Base-by-base conservation (phyloP, 1,139 yeast species). In the Sugiyamaella neomexicana region DNA sequence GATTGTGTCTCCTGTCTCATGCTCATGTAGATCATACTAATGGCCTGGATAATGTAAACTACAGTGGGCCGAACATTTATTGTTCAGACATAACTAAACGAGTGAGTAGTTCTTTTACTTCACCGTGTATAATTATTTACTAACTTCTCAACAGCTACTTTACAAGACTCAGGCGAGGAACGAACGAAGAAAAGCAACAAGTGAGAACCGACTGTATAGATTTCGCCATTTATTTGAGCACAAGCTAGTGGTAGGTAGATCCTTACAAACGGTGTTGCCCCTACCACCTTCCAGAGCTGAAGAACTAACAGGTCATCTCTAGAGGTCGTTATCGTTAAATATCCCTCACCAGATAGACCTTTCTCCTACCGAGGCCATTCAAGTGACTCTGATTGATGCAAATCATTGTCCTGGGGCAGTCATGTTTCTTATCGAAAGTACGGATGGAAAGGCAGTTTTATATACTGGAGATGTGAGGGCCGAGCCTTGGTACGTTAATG, bases 381-480 rank as follows among this genome's bases (percentile, higher is more conserved):
- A 55, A 27, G 70, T 72, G 5, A 72, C 75, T 1, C 60, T 71
- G 5, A 54, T 73, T 6, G 69, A 66, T 34, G 69, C 82, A 0
- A 77, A 82, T 60, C 89, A 83, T 61, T 83, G 88, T 61, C 83
- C 86, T 3, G 89, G 88, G 1, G 75, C 86, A 2, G 72, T 75
- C 4, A 80, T 83, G 84, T 77, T 80, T 56, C 70, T 83, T 39
- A 59, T 83, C 0, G 81, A 81, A 59, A 65, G 71, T 2, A 45
- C 54, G 0, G 43, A 48, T 1, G 60, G 62, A 16, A 65, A 60
- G 12, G 65, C 79, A 0, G 77, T 82, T 0, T 66, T 83, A 3
- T 70, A 76, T 16, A 82, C 87, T 0, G 89, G 88, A 1, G 88
- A 83, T 61, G 57, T 81, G 8, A 69, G 86, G 36, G 85, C 85